Evolutionary conservation across 2,329 filamentous ascomycete genomes (phyloP), one percentile per base, ranked within the genome.

Genomic region (Epichloe typhina): DNA sequence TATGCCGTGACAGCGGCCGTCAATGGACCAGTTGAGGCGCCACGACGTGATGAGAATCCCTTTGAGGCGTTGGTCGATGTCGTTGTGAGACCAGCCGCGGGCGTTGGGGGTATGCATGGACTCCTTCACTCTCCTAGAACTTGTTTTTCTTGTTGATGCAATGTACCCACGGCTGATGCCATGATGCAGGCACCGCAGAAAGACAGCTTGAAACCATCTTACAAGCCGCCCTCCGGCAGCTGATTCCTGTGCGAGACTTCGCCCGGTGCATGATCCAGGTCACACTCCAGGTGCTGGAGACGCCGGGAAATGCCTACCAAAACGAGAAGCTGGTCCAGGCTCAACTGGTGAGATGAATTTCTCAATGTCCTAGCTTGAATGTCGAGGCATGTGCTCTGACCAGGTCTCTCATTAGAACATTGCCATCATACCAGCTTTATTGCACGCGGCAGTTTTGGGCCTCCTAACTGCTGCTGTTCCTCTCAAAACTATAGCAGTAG

Each of bases 31-130:
- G 80, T 97, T 58, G 93, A 98, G 71, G 88, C 91, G 15, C 82
- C 83, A 59, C 80, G 90, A 61, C 82, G 88, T 60, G 91, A 98
- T 64, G 88, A 97, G 66, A 80, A 93, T 57, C 86, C 93, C 7
- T 90, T 95, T 67, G 89, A 96, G 71, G 88, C 91, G 31, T 80
- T 84, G 47, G 75, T 98, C 57, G 93, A 97, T 68, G 87, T 98
- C 52, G 82, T 91, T 64, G 80, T 98, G 56, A 82, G 93, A 65
- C 91, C 91, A 46, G 84, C 86, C 37, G 82, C 84, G 56, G 90
- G 90, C 15, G 83, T 93, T 44, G 88, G 86, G 72, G 85, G 89
- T 83, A 66, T 63, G 76, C 15, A 17, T 39, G 4, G 19, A 31
- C 17, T 19, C 37, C 12, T 36, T 23, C 3, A 19, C 43, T 8